Percentiles rank a stretch among this genome's conserved stretches.
Evolutionary conservation across 2,329 filamentous ascomycete species (phyloP).

Genomic region (Didymellaceae sp.): DNA sequence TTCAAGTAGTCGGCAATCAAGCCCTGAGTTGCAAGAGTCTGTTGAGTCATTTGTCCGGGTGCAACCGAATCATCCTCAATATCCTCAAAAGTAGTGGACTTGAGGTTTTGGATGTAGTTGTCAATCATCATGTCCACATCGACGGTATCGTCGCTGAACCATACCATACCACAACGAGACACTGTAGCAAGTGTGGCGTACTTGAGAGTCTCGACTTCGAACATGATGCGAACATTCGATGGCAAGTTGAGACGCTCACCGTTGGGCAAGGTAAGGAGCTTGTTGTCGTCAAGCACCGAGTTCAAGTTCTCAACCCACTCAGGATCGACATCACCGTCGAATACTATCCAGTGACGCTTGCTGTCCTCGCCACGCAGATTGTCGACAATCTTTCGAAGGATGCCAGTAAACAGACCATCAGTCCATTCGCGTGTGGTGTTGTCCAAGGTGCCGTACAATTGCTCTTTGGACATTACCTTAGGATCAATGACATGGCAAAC

Average conservation of each 20-base stretch:
- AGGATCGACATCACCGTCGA: conserved; percentile 97
- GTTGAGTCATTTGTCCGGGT: conserved; percentile 57
- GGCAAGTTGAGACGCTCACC: conserved; percentile 96
- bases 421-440: conserved; percentile 99
- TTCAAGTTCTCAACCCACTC: conserved; percentile 99
- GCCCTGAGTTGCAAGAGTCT: conserved; percentile 78
- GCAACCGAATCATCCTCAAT: conserved; percentile 89
- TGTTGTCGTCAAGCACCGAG: conserved; percentile 99
- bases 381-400: conserved; percentile 96
- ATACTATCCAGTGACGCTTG: conserved; percentile 99
- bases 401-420: conserved; percentile 96
- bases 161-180: conserved; percentile 99
- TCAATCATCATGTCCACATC: conserved; percentile 89
- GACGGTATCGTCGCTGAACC: conserved; percentile 99
- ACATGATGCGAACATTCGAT: conserved; percentile 97
- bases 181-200: conserved; percentile 99
- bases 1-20: conserved; percentile 81
- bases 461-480: conserved; percentile 99
- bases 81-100: conserved; percentile 87
- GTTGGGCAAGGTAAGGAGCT: conserved; percentile 93
- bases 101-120: conserved; percentile 86
- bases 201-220: conserved; percentile 96
- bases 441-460: conserved; percentile 92
- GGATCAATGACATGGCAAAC: conserved; percentile 98
- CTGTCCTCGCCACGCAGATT: conserved; percentile 96